A percentile compares a stretch with the other conserved stretches of the same genome.
phyloP scores from a whole-genome alignment of 2,329 filamentous ascomycete species.

The Sporothrix mexicana region DNA sequence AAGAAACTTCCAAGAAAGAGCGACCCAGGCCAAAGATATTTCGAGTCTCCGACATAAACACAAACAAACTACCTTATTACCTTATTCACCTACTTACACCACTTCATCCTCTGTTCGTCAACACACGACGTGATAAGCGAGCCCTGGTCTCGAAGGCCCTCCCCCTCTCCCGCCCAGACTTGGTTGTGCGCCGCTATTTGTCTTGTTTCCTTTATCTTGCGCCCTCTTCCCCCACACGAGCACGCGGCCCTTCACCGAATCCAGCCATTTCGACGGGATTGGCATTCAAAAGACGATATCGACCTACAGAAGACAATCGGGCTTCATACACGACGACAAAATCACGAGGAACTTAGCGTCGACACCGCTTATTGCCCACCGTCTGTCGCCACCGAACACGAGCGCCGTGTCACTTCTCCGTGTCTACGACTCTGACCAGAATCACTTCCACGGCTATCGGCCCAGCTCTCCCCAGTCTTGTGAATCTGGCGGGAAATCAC shows the following conservation, averaged over 20 bases:
- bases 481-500: not conserved
- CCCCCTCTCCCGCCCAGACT: conserved; percentile 13
- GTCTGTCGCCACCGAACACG: not conserved
- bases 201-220: conserved; percentile 27
- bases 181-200: conserved; percentile 25
- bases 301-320: not conserved
- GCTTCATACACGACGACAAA: not conserved
- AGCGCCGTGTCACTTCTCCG: conserved; percentile 9
- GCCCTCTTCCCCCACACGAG: conserved; percentile 14
- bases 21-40: conserved; percentile 3
- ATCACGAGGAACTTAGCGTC: not conserved
- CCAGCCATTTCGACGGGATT: conserved; percentile 7
- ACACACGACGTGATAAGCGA: not conserved
- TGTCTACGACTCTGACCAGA: conserved; percentile 4
- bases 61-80: not conserved
- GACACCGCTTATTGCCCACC: not conserved
- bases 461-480: conserved; percentile 8
- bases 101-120: not conserved
- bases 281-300: conserved; percentile 1
- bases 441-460: conserved; percentile 11
- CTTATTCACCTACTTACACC: not conserved
- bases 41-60: not conserved
- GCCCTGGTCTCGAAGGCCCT: not conserved
- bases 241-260: conserved; percentile 22
- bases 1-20: conserved; percentile 9